Conservation (phyloP, 768 basidiomycete genomes). For the Phylloporus sp. region DNA sequence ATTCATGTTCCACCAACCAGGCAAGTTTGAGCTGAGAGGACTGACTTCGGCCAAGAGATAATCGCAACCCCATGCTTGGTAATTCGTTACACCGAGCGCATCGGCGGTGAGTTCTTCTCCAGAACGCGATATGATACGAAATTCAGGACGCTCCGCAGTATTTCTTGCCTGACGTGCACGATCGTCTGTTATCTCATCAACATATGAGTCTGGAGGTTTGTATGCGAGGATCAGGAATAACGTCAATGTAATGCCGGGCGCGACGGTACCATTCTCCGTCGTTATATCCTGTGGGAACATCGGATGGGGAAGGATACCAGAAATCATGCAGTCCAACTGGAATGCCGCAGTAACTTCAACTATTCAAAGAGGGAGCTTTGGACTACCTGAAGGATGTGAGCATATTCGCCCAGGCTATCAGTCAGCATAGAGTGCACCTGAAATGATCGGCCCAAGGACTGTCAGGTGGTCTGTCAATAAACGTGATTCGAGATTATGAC, state of each 20-base stretch:
- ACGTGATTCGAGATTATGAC: constrained; percentile 74
- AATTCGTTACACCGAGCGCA: constrained; percentile 74
- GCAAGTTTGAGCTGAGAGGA: constrained; percentile 37
- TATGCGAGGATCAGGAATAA: constrained; percentile 89
- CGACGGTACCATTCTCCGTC: constrained; percentile 13
- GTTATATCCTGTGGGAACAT: constrained; percentile 29
- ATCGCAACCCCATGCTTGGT: constrained; percentile 85
- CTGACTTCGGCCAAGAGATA: constrained; percentile 65
- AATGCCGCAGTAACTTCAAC: constrained; percentile 92
- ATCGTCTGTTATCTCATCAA: constrained; percentile 68
- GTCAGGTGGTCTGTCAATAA: constrained; percentile 76
- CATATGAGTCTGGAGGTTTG: constrained; percentile 67
- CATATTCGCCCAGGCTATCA: constrained; percentile 91
- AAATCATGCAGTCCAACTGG: constrained; percentile 92
- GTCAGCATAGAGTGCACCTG: constrained; percentile 88
- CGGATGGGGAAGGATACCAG: constrained; percentile 82
- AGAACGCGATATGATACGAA: constrained; percentile 82
- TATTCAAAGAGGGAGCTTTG: constrained; percentile 54
- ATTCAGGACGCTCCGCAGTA: constrained; percentile 86
- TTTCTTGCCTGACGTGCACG: constrained; percentile 74
- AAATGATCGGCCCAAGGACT: constrained; percentile 93
- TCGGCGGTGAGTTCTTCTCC: constrained; percentile 90
- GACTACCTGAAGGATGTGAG: constrained; percentile 48
- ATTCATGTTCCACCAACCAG: constrained; percentile 84
- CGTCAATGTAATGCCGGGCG: constrained; percentile 40